phyloP scores from a whole-genome alignment of 192 early-diverging fungal genomes.

The Entomortierella parvispora region DNA sequence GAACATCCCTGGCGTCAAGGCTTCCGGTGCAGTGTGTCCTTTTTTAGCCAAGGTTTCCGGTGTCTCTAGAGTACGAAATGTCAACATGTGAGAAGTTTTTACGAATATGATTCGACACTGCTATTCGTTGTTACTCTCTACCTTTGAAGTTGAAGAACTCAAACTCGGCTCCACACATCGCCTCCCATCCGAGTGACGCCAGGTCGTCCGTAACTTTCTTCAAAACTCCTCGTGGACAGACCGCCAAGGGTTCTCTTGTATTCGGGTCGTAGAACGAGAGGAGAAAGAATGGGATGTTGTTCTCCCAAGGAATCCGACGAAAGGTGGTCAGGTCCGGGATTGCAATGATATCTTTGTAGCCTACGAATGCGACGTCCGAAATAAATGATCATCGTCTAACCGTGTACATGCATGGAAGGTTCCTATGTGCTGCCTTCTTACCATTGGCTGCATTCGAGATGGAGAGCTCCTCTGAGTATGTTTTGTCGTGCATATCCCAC shows the following conservation, averaged over 20 bases:
- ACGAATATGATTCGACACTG: no score
- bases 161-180: slow-evolving; percentile 72
- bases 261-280: slow-evolving; percentile 71
- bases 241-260: slow-evolving; percentile 63
- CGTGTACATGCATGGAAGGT: background rate
- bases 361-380: slow-evolving; percentile 10
- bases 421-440: no score
- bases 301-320: slow-evolving; percentile 79
- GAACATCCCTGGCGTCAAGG: slow-evolving; percentile 84
- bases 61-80: slow-evolving; percentile 62
- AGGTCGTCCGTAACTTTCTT: slow-evolving; percentile 71
- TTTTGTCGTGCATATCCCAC: slow-evolving; percentile 84
- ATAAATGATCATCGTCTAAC: background rate
- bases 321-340: slow-evolving; percentile 71
- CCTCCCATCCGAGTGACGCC: slow-evolving; percentile 59
- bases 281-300: slow-evolving; percentile 77
- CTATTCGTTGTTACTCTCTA: slow-evolving; percentile 30
- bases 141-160: slow-evolving; percentile 87
- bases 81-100: background rate
- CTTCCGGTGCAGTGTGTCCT: slow-evolving; percentile 60
- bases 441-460: slow-evolving; percentile 54
- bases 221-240: slow-evolving; percentile 70
- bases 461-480: slow-evolving; percentile 57
- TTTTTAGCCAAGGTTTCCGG: slow-evolving; percentile 72
- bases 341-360: slow-evolving; percentile 68